Conservation (phyloP, 225 moss, liverwort and hornwort species). For the Anthoceros angustus region DNA sequence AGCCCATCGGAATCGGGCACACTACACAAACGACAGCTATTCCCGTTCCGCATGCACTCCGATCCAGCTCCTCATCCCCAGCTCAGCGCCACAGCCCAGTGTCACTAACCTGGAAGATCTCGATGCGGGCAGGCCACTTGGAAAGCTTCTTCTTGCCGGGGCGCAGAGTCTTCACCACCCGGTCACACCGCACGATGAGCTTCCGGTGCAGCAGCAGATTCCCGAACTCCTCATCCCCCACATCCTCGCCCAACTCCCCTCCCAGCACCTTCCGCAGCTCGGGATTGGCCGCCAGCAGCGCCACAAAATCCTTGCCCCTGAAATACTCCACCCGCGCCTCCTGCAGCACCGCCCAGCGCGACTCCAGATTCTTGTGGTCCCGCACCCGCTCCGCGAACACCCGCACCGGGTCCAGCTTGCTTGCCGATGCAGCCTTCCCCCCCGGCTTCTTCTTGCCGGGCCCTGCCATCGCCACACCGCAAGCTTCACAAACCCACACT, state of each 20-base stretch:
- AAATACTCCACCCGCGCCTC: slow-evolving; percentile 95
- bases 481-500: background rate
- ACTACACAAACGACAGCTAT: no score
- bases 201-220: slow-evolving; percentile 62
- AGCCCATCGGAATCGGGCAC: no score
- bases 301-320: slow-evolving; percentile 67
- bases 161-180: slow-evolving; percentile 66
- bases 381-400: slow-evolving; percentile 73
- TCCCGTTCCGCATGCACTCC: no score
- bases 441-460: slow-evolving; percentile 5
- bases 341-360: slow-evolving; percentile 92
- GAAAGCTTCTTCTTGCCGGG: slow-evolving; percentile 91
- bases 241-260: slow-evolving; percentile 43
- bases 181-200: slow-evolving; percentile 70
- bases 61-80: no score
- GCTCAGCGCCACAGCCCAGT: background rate
- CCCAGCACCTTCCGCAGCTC: slow-evolving; percentile 54
- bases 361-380: slow-evolving; percentile 83
- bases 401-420: slow-evolving; percentile 31
- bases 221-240: slow-evolving; percentile 54
- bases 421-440: background rate
- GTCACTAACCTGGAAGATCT: slow-evolving; percentile 30
- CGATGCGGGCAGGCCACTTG: slow-evolving; percentile 95
- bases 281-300: slow-evolving; percentile 54
- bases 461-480: background rate